phyloP scores from a whole-genome alignment of 108 stramenopile species.

The Discostella stelligeroides region DNA sequence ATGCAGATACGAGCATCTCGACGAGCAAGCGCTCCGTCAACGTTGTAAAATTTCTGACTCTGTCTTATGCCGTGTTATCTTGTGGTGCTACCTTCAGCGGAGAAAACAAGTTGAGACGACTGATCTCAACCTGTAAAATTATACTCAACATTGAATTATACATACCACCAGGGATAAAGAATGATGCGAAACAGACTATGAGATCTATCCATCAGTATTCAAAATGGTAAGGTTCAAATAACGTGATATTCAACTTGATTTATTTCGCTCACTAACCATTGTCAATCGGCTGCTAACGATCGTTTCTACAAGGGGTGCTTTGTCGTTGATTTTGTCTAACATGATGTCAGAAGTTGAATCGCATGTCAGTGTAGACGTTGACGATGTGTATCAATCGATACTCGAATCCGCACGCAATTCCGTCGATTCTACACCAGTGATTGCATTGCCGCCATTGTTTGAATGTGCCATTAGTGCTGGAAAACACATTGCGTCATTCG shows the following conservation, averaged over 20 bases:
- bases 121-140: constrained; percentile 11
- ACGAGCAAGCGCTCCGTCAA: constrained; percentile 6
- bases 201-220: constrained; percentile 69
- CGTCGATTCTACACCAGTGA: constrained; percentile 60
- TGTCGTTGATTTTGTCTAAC: constrained; percentile 44
- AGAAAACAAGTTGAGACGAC: constrained; percentile 22
- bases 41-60: constrained; percentile 32
- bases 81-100: constrained; percentile 53
- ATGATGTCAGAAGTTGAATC: constrained; percentile 14
- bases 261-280: constrained; percentile 7
- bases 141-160: constrained; percentile 34
- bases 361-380: constrained; percentile 7
- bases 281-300: not conserved
- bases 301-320: constrained; percentile 28
- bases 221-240: constrained; percentile 53
- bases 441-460: constrained; percentile 69
- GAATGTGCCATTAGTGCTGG: constrained; percentile 47
- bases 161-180: constrained; percentile 25
- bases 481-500: constrained; percentile 26
- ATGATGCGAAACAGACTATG: constrained; percentile 51
- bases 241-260: constrained; percentile 4
- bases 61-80: constrained; percentile 71
- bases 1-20: constrained; percentile 12
- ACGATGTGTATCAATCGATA: constrained; percentile 31
- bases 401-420: constrained; percentile 48